Evolutionary conservation across 768 basidiomycete genomes (phyloP).

Genomic region (Sistotremastrum niveocremeum): DNA sequence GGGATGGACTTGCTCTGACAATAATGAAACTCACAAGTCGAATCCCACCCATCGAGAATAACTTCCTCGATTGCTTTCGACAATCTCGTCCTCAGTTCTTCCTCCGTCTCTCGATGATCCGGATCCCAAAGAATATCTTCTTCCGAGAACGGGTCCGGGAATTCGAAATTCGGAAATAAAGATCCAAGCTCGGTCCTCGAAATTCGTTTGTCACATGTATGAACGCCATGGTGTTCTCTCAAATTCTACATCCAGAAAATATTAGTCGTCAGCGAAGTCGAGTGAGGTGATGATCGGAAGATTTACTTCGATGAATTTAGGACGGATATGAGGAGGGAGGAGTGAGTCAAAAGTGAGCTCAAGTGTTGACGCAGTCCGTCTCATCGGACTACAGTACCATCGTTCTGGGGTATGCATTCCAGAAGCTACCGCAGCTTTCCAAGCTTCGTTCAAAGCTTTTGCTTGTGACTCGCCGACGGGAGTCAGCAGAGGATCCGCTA

Average conservation of each 20-base stretch:
- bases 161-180: slow-evolving; percentile 36
- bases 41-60: slow-evolving; percentile 30
- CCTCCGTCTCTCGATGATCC: slow-evolving; percentile 37
- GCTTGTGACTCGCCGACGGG: slow-evolving; percentile 45
- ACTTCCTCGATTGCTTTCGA: slow-evolving; percentile 38
- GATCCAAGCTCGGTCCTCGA: slow-evolving; percentile 32
- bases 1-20: neutral
- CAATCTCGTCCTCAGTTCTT: slow-evolving; percentile 35
- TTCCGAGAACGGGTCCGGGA: slow-evolving; percentile 49
- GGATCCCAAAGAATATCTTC: slow-evolving; percentile 48
- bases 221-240: slow-evolving; percentile 52
- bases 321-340: slow-evolving; percentile 14
- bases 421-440: slow-evolving; percentile 32
- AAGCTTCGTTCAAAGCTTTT: slow-evolving; percentile 25
- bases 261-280: neutral
- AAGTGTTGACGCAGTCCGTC: slow-evolving; percentile 45
- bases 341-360: slow-evolving; percentile 35
- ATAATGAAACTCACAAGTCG: slow-evolving; percentile 30
- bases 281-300: neutral
- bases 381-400: slow-evolving; percentile 51
- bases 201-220: slow-evolving; percentile 58
- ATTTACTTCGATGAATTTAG: slow-evolving; percentile 43
- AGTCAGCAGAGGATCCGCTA: slow-evolving; percentile 59
- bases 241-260: slow-evolving; percentile 31
- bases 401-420: slow-evolving; percentile 38